A percentile compares a stretch with the other conserved stretches of the same genome.
Evolutionary conservation across 2,329 filamentous ascomycete species (phyloP).

Genomic region (Alternaria ventricosa): DNA sequence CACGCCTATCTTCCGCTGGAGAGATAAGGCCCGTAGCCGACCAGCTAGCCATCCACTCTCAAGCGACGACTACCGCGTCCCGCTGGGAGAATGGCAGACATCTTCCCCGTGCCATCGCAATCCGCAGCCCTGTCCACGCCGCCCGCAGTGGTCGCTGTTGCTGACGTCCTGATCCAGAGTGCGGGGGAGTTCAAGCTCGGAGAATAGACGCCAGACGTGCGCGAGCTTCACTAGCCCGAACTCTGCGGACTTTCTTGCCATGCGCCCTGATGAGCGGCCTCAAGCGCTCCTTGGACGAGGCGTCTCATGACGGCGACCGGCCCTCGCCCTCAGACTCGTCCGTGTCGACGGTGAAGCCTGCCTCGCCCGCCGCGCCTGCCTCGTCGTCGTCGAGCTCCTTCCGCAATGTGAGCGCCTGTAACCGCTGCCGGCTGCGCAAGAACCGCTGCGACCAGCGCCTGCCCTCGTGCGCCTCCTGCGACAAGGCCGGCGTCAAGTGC

Average conservation of each 20-base stretch:
- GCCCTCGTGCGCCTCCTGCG: constrained; percentile 88
- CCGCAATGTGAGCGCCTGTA: constrained; percentile 82
- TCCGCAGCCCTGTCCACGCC: constrained; percentile 6
- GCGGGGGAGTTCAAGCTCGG: constrained; percentile 21
- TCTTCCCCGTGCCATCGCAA: constrained; percentile 11
- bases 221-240: constrained; percentile 12
- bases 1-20: constrained; percentile 12
- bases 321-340: constrained; percentile 36
- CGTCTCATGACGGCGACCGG: constrained; percentile 42
- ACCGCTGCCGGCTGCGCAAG: constrained; percentile 84
- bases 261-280: constrained; percentile 49
- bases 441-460: constrained; percentile 94
- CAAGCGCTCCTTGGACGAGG: constrained; percentile 49
- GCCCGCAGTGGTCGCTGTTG: neutral
- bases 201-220: constrained; percentile 1
- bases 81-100: constrained; percentile 20
- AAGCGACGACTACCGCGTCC: constrained; percentile 17
- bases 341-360: constrained; percentile 33
- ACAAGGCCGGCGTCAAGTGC: constrained; percentile 89
- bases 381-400: constrained; percentile 47
- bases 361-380: constrained; percentile 38
- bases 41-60: constrained; percentile 20
- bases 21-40: constrained; percentile 23
- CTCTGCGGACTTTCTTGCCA: constrained; percentile 33
- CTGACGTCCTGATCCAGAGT: constrained; percentile 20